Conservation (phyloP, 2,329 filamentous ascomycete genomes). For the Elsinoe perseae region DNA sequence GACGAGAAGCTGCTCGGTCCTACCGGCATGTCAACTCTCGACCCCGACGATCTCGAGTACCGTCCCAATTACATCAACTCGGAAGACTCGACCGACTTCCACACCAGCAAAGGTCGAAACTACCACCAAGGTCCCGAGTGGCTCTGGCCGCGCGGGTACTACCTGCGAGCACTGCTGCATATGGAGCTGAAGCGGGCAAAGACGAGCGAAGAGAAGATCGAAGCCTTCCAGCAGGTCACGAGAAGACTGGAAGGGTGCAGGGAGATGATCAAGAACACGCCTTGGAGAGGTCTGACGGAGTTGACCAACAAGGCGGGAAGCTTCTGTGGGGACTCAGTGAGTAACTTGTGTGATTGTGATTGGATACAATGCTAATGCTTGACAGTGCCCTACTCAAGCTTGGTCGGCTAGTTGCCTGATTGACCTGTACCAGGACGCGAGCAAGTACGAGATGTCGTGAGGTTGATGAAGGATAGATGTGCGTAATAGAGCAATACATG, state of each 20-base stretch:
- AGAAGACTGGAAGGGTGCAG: constrained; percentile 75
- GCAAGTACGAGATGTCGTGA: constrained; percentile 31
- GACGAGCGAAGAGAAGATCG: constrained; percentile 61
- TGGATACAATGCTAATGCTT: constrained; percentile 27
- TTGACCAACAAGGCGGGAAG: constrained; percentile 84
- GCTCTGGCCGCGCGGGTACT: constrained; percentile 96
- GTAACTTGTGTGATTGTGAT: constrained; percentile 31
- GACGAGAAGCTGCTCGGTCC: constrained; percentile 77
- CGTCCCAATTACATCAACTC: constrained; percentile 90
- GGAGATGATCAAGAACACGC: constrained; percentile 67
- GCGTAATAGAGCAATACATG: neutral
- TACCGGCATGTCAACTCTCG: constrained; percentile 89
- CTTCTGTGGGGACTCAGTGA: constrained; percentile 78
- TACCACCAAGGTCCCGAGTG: constrained; percentile 98
- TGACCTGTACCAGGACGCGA: constrained; percentile 90
- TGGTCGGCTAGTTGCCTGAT: constrained; percentile 95
- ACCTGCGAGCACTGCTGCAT: constrained; percentile 80
- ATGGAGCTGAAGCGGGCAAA: constrained; percentile 74
- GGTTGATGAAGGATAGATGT: neutral
- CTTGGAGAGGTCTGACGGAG: constrained; percentile 88
- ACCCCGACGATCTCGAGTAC: constrained; percentile 88
- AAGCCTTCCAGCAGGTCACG: constrained; percentile 93
- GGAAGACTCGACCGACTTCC: constrained; percentile 85
- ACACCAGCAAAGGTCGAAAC: constrained; percentile 88
- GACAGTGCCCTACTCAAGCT: constrained; percentile 81